These are phyloP conservation scores for Bipolaris oryzae DNA, from an alignment of 2,329 filamentous ascomycete species.

Conservation along the genomic window DNA sequence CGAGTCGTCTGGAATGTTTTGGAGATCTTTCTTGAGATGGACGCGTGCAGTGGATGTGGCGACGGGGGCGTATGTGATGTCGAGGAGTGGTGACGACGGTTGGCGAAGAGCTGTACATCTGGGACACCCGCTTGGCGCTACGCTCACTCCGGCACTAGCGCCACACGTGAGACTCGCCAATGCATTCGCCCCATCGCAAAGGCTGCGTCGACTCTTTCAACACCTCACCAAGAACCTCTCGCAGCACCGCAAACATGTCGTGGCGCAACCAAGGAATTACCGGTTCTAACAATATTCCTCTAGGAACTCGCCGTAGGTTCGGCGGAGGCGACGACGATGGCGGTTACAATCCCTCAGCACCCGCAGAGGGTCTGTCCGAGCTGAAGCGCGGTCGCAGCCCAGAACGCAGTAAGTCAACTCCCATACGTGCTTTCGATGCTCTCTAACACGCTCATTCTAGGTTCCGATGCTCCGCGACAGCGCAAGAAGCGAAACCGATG, in stretches of 20 bases:
- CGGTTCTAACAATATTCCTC: slow-evolving; percentile 95
- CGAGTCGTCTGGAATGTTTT: slow-evolving; percentile 25
- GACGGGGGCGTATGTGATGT: slow-evolving; percentile 37
- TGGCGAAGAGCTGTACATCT: slow-evolving; percentile 38
- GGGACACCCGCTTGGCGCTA: slow-evolving; percentile 19
- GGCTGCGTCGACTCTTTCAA: slow-evolving; percentile 17
- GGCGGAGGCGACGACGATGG: slow-evolving; percentile 66
- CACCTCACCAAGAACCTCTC: slow-evolving; percentile 16
- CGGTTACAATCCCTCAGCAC: slow-evolving; percentile 54
- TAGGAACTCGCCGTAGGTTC: slow-evolving; percentile 83
- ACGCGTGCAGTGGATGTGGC: slow-evolving; percentile 34
- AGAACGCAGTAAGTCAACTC: slow-evolving; percentile 68
- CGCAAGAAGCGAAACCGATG: slow-evolving; percentile 99
- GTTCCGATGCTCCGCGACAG: slow-evolving; percentile 76
- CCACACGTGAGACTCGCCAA: slow-evolving; percentile 34
- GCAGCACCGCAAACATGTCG: slow-evolving; percentile 56
- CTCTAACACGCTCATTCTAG: slow-evolving; percentile 27
- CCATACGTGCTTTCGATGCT: background rate
- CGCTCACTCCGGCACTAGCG: slow-evolving; percentile 20
- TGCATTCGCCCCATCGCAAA: slow-evolving; percentile 16
- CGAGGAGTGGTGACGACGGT: slow-evolving; percentile 46
- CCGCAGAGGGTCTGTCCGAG: slow-evolving; percentile 55
- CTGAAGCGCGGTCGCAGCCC: slow-evolving; percentile 93
- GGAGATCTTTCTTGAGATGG: slow-evolving; percentile 40
- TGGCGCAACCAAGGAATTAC: slow-evolving; percentile 83